A percentile compares a stretch with the other conserved stretches of the same genome.
phyloP scores from a whole-genome alignment of 371 early-diverging fungal genomes.

The Actinomortierella ambigua region DNA sequence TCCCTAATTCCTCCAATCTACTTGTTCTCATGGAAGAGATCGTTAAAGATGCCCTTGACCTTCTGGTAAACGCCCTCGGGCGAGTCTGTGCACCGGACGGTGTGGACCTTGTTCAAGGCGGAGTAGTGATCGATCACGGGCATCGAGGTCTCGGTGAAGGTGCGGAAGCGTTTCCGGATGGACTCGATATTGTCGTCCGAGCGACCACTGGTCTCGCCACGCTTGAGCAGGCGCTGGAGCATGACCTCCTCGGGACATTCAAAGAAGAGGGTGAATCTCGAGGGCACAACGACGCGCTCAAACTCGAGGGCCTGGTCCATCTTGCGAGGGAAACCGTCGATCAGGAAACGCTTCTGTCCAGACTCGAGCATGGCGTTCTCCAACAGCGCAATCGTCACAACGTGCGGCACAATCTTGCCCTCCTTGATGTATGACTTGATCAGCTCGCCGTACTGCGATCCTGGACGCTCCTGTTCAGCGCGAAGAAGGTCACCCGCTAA shows the following conservation, averaged over 20 bases:
- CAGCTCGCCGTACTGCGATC: constrained; percentile 88
- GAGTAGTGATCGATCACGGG: constrained; percentile 89
- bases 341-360: constrained; percentile 75
- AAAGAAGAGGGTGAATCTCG: constrained; percentile 84
- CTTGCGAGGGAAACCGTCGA: constrained; percentile 97
- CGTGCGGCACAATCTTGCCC: constrained; percentile 94
- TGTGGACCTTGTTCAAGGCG: constrained; percentile 75
- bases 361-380: constrained; percentile 85
- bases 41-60: constrained; percentile 56
- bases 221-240: constrained; percentile 84
- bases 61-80: constrained; percentile 61
- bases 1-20: no score
- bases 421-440: constrained; percentile 91
- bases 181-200: constrained; percentile 95
- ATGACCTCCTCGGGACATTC: constrained; percentile 92
- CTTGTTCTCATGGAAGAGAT: constrained; percentile 43
- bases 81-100: constrained; percentile 63
- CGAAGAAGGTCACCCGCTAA: constrained; percentile 95
- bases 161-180: constrained; percentile 92
- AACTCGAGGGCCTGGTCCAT: constrained; percentile 94
- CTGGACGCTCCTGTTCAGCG: constrained; percentile 84
- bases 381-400: constrained; percentile 91
- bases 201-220: constrained; percentile 93
- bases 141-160: constrained; percentile 82
- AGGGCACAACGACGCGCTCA: constrained; percentile 81